These are phyloP conservation scores for Talaromyces sp. DNA, from an alignment of 2,329 filamentous ascomycete genomes.

Conservation along the genomic window DNA sequence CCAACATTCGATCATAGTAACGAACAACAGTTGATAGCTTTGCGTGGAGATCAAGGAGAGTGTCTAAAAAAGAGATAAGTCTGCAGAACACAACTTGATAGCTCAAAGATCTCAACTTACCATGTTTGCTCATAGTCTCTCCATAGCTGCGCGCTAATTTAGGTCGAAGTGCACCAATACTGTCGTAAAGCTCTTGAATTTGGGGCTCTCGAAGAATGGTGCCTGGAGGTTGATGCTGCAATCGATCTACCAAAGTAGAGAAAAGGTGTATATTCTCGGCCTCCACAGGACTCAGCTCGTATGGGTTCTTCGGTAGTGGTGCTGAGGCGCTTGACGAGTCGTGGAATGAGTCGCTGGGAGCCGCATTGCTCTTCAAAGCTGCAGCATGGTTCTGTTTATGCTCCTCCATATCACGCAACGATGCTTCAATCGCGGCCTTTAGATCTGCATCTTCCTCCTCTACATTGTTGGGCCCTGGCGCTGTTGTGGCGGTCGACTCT, in stretches of 20 bases:
- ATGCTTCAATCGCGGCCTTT: slow-evolving; percentile 93
- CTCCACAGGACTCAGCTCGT: slow-evolving; percentile 90
- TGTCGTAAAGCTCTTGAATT: slow-evolving; percentile 97
- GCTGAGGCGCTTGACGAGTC: slow-evolving; percentile 49
- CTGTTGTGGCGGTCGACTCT: slow-evolving; percentile 45
- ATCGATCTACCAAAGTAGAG: slow-evolving; percentile 85
- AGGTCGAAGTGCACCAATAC: slow-evolving; percentile 87
- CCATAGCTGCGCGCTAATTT: slow-evolving; percentile 95
- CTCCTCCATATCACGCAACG: slow-evolving; percentile 94
- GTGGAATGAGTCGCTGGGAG: slow-evolving; percentile 53
- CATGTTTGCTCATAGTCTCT: slow-evolving; percentile 99
- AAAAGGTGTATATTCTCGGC: slow-evolving; percentile 98
- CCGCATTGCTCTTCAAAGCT: slow-evolving; percentile 77
- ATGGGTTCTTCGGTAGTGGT: slow-evolving; percentile 80
- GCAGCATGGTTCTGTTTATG: slow-evolving; percentile 91
- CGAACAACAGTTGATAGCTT: slow-evolving; percentile 95
- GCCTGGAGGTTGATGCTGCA: slow-evolving; percentile 92
- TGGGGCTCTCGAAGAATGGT: slow-evolving; percentile 96
- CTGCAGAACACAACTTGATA: too few relatives aligned
- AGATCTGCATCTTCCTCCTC: slow-evolving; percentile 91
- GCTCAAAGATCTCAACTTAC: slow-evolving; percentile 51
- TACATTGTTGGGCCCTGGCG: slow-evolving; percentile 43
- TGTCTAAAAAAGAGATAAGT: slow-evolving; percentile 61
- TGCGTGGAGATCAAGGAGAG: slow-evolving; percentile 87
- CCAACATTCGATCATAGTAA: slow-evolving; percentile 97